A percentile compares a stretch with the other conserved stretches of the same genome.
Evolutionary conservation across 2,329 filamentous ascomycete species (phyloP).

Genomic region (Fusarium subtropicale): DNA sequence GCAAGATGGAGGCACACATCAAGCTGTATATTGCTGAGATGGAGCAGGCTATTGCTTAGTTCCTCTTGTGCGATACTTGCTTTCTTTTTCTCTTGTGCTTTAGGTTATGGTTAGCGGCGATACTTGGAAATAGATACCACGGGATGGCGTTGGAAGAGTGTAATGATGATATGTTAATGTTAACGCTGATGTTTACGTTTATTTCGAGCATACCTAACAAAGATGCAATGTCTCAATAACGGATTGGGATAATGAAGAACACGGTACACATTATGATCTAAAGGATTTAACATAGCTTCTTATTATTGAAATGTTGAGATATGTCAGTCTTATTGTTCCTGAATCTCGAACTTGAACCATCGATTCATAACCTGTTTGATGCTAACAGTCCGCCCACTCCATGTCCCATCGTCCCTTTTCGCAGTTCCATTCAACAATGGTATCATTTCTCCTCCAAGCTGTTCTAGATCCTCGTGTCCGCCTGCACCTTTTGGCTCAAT

Average conservation of each 20-base stretch:
- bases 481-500: slow-evolving; percentile 57
- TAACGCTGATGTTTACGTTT: slow-evolving; percentile 22
- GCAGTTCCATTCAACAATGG: slow-evolving; percentile 71
- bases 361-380: slow-evolving; percentile 68
- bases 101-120: slow-evolving; percentile 29
- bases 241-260: background rate
- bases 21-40: slow-evolving; percentile 98
- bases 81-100: slow-evolving; percentile 21
- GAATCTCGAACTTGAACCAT: slow-evolving; percentile 66
- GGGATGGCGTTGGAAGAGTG: slow-evolving; percentile 53
- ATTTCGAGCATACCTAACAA: slow-evolving; percentile 4
- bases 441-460: slow-evolving; percentile 63
- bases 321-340: slow-evolving; percentile 6
- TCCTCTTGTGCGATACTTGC: background rate
- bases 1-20: slow-evolving; percentile 98
- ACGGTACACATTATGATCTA: background rate
- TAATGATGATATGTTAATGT: slow-evolving; percentile 35
- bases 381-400: slow-evolving; percentile 69
- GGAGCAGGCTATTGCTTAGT: slow-evolving; percentile 80
- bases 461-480: slow-evolving; percentile 49
- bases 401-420: slow-evolving; percentile 63
- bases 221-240: slow-evolving; percentile 8
- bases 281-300: background rate
- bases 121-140: slow-evolving; percentile 52
- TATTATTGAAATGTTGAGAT: background rate